phyloP scores from a whole-genome alignment of 2,329 filamentous ascomycete genomes.

The Ophiobolus disseminans region DNA sequence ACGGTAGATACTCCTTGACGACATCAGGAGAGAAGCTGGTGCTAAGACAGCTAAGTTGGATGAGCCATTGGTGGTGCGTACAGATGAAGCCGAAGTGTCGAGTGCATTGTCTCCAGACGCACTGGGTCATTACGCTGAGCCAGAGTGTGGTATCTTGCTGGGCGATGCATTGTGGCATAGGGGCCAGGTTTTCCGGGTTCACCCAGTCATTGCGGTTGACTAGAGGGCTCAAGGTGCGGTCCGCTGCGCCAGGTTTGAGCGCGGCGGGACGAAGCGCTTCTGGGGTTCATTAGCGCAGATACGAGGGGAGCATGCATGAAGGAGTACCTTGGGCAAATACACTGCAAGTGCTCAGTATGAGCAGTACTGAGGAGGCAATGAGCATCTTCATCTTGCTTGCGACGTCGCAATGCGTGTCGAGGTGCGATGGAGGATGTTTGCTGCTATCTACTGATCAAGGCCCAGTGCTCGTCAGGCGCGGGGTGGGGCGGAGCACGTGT shows the following conservation, averaged over 20 bases:
- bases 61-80: conserved; percentile 44
- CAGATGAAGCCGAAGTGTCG: conserved; percentile 42
- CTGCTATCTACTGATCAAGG: too few relatives aligned
- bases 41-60: conserved; percentile 42
- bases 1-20: conserved; percentile 31
- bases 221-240: not conserved
- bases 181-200: conserved; percentile 43
- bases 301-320: too few relatives aligned
- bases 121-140: conserved; percentile 42
- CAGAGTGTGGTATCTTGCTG: conserved; percentile 42
- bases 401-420: too few relatives aligned
- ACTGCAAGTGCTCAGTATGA: too few relatives aligned
- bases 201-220: conserved; percentile 32
- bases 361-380: too few relatives aligned
- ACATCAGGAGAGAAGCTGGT: conserved; percentile 36
- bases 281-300: too few relatives aligned
- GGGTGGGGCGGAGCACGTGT: too few relatives aligned
- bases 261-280: not conserved
- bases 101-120: conserved; percentile 39
- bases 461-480: too few relatives aligned
- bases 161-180: conserved; percentile 48
- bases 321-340: conserved; percentile 29
- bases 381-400: too few relatives aligned
- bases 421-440: too few relatives aligned
- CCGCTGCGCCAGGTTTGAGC: not conserved